A percentile compares a stretch with the other conserved stretches of the same genome.
phyloP scores from a whole-genome alignment of 2,329 filamentous ascomycete species.

The Xylariales sp. region DNA sequence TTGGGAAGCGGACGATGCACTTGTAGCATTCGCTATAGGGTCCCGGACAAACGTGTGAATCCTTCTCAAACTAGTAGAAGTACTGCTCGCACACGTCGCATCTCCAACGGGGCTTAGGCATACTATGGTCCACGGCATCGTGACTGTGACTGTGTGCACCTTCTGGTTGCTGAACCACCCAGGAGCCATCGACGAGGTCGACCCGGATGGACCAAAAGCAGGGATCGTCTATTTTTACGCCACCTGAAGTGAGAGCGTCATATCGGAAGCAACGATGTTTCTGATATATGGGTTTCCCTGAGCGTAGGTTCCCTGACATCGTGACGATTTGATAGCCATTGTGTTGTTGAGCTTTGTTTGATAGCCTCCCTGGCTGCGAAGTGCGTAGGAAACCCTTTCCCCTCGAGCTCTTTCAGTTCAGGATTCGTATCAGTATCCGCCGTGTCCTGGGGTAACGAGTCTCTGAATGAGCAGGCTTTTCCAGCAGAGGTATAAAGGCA shows the following conservation, averaged over 20 bases:
- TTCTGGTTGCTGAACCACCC: conserved; percentile 2
- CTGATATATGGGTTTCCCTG: background rate
- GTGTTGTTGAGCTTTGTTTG: background rate
- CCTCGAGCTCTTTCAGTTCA: no score
- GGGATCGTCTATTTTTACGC: conserved; percentile 2
- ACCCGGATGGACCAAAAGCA: conserved; percentile 2
- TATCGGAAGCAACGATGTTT: background rate
- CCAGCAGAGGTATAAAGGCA: no score
- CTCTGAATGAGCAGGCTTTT: no score
- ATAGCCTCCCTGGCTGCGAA: no score
- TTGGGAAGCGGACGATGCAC: conserved; percentile 1
- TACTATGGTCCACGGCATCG: conserved; percentile 3
- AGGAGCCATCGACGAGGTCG: conserved; percentile 1
- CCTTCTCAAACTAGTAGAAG: conserved; percentile 5
- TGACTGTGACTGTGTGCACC: conserved; percentile 2
- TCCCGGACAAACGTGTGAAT: background rate
- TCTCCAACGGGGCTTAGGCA: conserved; percentile 1
- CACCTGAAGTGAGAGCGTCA: background rate
- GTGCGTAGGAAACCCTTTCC: no score
- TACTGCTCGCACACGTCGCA: conserved; percentile 2
- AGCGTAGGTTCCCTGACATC: background rate
- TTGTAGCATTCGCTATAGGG: conserved; percentile 1
- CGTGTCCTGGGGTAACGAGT: no score
- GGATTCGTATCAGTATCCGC: no score
- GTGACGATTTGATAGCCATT: background rate